A percentile compares a stretch with the other conserved stretches of the same genome.
Conservation (phyloP, 225 moss, liverwort and hornwort species). For the Lunularia cruciata region DNA sequence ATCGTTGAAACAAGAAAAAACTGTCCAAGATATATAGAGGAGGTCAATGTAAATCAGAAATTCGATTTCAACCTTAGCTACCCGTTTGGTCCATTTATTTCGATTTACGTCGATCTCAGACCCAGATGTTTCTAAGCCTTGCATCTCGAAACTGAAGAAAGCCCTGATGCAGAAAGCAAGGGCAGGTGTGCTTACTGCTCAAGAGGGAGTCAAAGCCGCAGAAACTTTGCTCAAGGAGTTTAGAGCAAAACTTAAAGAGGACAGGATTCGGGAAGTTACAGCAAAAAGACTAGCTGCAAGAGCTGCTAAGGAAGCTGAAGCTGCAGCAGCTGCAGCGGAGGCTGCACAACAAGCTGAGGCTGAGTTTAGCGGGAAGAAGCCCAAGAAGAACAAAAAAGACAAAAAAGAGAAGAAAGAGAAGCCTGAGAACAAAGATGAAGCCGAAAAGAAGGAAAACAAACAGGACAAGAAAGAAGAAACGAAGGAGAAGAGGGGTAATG, state of each 20-base stretch:
- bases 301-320: slow-evolving; percentile 22
- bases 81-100: too few relatives aligned
- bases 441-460: slow-evolving; percentile 27
- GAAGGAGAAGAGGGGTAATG: slow-evolving; percentile 8
- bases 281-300: slow-evolving; percentile 22
- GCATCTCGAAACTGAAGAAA: too few relatives aligned
- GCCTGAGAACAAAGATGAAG: neutral
- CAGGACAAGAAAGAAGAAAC: slow-evolving; percentile 17
- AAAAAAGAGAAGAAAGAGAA: slow-evolving; percentile 23
- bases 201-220: slow-evolving; percentile 28
- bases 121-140: too few relatives aligned
- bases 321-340: neutral
- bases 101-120: too few relatives aligned
- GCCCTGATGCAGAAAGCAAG: slow-evolving; percentile 24
- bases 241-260: slow-evolving; percentile 38
- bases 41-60: too few relatives aligned
- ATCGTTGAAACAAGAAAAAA: too few relatives aligned
- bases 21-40: too few relatives aligned
- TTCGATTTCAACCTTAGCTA: too few relatives aligned
- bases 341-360: neutral
- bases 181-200: slow-evolving; percentile 10
- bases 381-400: slow-evolving; percentile 22
- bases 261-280: slow-evolving; percentile 28
- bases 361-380: neutral
- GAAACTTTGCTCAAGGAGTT: slow-evolving; percentile 29